phyloP scores from a whole-genome alignment of 345 rosid species.

The Hirschfeldia incana region DNA sequence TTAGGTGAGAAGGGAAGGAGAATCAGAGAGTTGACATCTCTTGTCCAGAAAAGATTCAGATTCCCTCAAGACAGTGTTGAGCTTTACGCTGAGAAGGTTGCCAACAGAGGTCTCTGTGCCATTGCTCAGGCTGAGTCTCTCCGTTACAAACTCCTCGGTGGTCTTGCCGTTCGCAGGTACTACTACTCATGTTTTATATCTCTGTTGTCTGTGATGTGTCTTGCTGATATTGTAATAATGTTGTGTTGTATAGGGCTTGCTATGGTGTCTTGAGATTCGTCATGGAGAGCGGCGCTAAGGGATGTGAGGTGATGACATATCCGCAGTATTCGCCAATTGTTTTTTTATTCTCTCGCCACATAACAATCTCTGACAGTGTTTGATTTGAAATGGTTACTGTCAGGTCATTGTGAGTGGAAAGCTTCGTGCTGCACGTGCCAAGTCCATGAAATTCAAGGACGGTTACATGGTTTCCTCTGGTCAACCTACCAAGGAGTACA shows the following conservation, averaged over 20 bases:
- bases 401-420: neutral
- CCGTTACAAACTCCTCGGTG: constrained; percentile 87
- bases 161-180: constrained; percentile 69
- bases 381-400: neutral
- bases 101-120: constrained; percentile 83
- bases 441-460: neutral
- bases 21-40: constrained; percentile 84
- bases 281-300: neutral
- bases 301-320: neutral
- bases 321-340: no score
- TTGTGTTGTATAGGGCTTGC: neutral
- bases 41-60: constrained; percentile 79
- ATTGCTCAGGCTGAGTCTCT: constrained; percentile 94
- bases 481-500: neutral
- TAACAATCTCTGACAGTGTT: no score
- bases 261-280: neutral
- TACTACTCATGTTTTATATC: neutral
- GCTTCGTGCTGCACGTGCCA: neutral
- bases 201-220: neutral
- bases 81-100: constrained; percentile 69
- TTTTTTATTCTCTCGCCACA: neutral
- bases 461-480: neutral
- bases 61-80: constrained; percentile 81
- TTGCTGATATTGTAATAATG: neutral
- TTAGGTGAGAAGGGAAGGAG: constrained; percentile 89